Evolutionary conservation across 192 early-diverging fungal genomes (phyloP).

Genomic region (Dissophora globulifera): DNA sequence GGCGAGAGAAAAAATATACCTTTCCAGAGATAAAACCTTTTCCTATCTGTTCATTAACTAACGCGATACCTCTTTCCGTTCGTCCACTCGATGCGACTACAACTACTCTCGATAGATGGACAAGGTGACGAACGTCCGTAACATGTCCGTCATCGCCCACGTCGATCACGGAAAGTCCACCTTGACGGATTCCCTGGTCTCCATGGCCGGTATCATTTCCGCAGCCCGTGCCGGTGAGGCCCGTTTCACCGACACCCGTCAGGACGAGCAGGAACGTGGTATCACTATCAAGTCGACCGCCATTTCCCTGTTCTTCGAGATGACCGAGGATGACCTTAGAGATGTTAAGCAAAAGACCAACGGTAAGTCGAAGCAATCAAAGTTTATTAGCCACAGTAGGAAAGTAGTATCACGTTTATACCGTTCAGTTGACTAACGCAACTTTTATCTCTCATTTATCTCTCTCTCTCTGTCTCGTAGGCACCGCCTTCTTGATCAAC

Average conservation of each 20-base stretch:
- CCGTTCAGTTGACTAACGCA: no score
- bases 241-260: conserved; percentile 97
- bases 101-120: conserved; percentile 55
- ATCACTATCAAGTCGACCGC: conserved; percentile 99
- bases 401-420: no score
- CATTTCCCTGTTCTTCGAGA: conserved; percentile 98
- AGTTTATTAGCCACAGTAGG: no score
- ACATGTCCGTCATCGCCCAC: conserved; percentile 99
- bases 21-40: background rate
- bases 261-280: conserved; percentile 98
- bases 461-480: conserved; percentile 33
- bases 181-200: conserved; percentile 94
- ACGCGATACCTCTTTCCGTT: background rate
- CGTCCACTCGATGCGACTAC: background rate
- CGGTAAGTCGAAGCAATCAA: conserved; percentile 56
- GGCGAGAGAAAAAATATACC: background rate
- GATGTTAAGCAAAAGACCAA: conserved; percentile 91
- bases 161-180: conserved; percentile 99
- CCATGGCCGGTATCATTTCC: conserved; percentile 99
- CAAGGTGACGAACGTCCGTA: conserved; percentile 93
- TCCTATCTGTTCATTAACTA: background rate
- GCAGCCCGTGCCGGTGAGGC: conserved; percentile 93
- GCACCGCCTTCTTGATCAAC: conserved; percentile 97
- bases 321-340: conserved; percentile 81
- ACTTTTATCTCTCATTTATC: background rate